Evolutionary conservation across 306 rosid species (phyloP), one percentile per base, ranked within the genome.

Genomic region (Argentina anserina): DNA sequence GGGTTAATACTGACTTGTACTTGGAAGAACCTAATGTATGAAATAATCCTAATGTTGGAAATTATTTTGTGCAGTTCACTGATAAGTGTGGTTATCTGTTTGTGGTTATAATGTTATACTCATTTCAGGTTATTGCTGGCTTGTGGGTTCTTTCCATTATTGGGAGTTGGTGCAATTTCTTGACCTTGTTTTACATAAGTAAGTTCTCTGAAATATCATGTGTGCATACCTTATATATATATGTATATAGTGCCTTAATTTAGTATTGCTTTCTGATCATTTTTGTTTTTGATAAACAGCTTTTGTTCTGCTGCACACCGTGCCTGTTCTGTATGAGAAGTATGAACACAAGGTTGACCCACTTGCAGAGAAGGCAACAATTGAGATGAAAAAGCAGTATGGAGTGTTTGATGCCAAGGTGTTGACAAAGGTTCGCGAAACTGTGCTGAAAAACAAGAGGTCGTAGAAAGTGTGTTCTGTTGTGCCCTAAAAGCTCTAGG

Each of bases 131-230:
- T 52, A 76, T 90, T 64, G 87, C 84, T 79, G 86, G 96, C 80
- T 75, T 89, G 83, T 93, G 98, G 98, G 75, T 90, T 70, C 66
- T 93, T 60, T 90, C 98, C 7, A 78, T 83, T 43, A 80, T 86
- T 46, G 98, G 98, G 31, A 87, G 25, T 58, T 86, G 92, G 82
- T 82, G 76, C 86, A 90, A 85, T 80, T 93, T 93, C 95, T 74
- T 90, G 92, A 93, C 98, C 73, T 60, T 93, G 87, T 87, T 93
- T 79, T 93, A 90, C 81, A 83, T 86, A 67, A 70, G 98, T 93
- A 88, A 83, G 85, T 53, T 71, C 39, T 3, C 37, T 15, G 15
- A 46, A 28, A 65, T 11, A 13, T 23, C 64, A 33, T 52, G 15
- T 13, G 69, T 31, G 43, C 46, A 41, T 75, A 10, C 46, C n/a